Evolutionary conservation across 2,329 filamentous ascomycete species (phyloP), one percentile per base, ranked within the genome.

Genomic region (Piedraia hortae): DNA sequence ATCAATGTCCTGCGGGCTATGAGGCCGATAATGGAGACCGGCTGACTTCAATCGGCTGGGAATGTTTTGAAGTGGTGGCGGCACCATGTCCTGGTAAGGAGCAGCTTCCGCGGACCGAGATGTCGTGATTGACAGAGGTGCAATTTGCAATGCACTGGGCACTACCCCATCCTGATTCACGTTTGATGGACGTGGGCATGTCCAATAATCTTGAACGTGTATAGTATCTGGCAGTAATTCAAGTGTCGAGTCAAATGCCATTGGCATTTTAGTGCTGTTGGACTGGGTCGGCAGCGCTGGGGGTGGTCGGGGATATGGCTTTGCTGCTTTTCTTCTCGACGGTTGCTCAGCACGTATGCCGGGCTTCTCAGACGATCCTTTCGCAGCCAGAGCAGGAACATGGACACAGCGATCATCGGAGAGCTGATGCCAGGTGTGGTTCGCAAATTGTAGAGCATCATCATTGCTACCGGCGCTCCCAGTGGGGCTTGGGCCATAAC

Each of bases 161-260:
- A n/a, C n/a, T n/a, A n/a, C n/a, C n/a, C n/a, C n/a, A n/a, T n/a
- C n/a, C n/a, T n/a, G n/a, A n/a, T n/a, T n/a, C n/a, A n/a, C n/a
- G n/a, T n/a, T n/a, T n/a, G n/a, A n/a, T n/a, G n/a, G n/a, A n/a
- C n/a, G n/a, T n/a, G n/a, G n/a, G n/a, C n/a, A n/a, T n/a, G n/a
- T n/a, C n/a, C n/a, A n/a, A n/a, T n/a, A n/a, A n/a, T n/a, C n/a
- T n/a, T n/a, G n/a, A n/a, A n/a, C n/a, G n/a, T n/a, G n/a, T n/a
- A n/a, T n/a, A 5, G 40, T 40, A 27, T 43, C 41, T 28, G 40
- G 37, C 2, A 41, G 41, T 11, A 40, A 43, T 25, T 44, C 41
- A 8, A 36, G 17, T 15, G 33, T 30, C 14, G 24, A 16, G 10
- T 13, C 24, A 6, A 17, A n/a, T 14, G 16, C 16, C 5, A 20